phyloP scores from a whole-genome alignment of 345 rosid genomes.

The Pistacia atlantica region DNA sequence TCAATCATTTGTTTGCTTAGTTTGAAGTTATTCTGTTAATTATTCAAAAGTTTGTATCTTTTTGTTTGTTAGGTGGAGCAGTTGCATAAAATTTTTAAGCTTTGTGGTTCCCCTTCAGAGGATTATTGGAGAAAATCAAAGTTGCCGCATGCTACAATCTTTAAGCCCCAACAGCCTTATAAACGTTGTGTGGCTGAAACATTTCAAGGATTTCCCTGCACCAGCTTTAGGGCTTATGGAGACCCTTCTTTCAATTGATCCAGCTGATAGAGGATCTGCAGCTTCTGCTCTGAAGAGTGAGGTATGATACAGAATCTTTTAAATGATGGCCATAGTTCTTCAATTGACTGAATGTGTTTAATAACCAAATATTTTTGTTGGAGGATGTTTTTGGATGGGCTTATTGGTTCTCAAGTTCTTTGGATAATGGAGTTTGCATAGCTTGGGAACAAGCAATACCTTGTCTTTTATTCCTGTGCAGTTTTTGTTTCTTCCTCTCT shows the following conservation, averaged over 20 bases:
- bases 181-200: constrained; percentile 88
- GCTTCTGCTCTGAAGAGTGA: constrained; percentile 74
- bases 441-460: neutral
- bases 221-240: constrained; percentile 90
- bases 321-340: neutral
- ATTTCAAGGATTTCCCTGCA: constrained; percentile 87
- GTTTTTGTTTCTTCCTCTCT: too few relatives aligned
- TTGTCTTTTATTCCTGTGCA: neutral
- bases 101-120: constrained; percentile 96
- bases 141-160: constrained; percentile 97
- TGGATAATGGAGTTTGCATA: neutral
- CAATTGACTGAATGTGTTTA: neutral
- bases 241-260: constrained; percentile 83
- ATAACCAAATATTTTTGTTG: neutral
- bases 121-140: constrained; percentile 94
- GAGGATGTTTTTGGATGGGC: neutral
- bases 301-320: constrained; percentile 43
- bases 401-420: neutral
- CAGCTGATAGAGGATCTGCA: constrained; percentile 91
- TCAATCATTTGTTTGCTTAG: neutral
- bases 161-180: constrained; percentile 97
- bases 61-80: constrained; percentile 81
- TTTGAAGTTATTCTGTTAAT: neutral
- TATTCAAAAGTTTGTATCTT: constrained; percentile 13
- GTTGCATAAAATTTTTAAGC: constrained; percentile 95